Percentiles rank a stretch among this genome's conserved stretches.
Conservation (phyloP, 441 rosid genomes). For the Croton setiger region DNA sequence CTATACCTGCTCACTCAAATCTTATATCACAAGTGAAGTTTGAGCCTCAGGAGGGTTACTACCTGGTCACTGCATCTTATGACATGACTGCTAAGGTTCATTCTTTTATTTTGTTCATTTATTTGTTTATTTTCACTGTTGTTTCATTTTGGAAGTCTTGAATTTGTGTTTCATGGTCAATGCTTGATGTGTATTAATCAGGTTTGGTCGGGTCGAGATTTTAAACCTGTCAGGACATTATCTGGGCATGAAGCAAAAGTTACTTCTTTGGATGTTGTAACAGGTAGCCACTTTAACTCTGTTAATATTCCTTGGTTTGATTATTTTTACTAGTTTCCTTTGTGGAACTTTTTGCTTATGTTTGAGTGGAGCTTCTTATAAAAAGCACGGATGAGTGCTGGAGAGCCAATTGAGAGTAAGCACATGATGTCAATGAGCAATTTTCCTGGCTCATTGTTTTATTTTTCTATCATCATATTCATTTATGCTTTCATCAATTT, state of each 20-base stretch:
- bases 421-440: background rate
- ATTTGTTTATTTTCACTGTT: conserved; percentile 15
- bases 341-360: background rate
- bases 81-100: conserved; percentile 87
- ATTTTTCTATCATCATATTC: background rate
- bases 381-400: background rate
- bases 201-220: conserved; percentile 95
- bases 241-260: conserved; percentile 85
- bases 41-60: conserved; percentile 97
- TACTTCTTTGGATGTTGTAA: conserved; percentile 56
- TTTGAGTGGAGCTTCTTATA: background rate
- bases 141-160: conserved; percentile 6
- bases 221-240: conserved; percentile 75
- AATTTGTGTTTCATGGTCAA: conserved; percentile 21
- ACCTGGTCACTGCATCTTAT: conserved; percentile 82
- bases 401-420: background rate
- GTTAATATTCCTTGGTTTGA: background rate
- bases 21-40: conserved; percentile 84
- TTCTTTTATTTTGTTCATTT: conserved; percentile 10
- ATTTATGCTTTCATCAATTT: background rate
- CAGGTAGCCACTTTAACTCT: conserved; percentile 36
- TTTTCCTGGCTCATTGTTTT: background rate
- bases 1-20: conserved; percentile 88
- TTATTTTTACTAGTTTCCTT: background rate
- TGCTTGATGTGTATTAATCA: conserved; percentile 27